These are phyloP conservation scores for Silene vulgaris DNA, from an alignment of 179 eudicot species.

Conservation along the genomic window DNA sequence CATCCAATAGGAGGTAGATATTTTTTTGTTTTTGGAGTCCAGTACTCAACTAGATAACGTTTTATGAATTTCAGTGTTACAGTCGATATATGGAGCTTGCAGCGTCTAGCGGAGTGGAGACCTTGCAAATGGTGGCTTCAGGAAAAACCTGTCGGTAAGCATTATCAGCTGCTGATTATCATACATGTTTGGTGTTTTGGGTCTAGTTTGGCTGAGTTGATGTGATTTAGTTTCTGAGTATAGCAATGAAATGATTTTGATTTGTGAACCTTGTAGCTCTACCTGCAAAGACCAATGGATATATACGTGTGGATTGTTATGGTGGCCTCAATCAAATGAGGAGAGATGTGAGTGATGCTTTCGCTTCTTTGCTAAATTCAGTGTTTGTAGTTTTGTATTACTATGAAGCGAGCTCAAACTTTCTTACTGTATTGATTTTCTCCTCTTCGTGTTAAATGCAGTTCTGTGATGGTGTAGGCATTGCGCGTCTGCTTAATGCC, in stretches of 20 bases:
- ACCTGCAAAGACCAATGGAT: constrained; percentile 72
- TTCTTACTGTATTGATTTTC: neutral
- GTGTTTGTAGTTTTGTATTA: neutral
- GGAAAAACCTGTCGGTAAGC: constrained; percentile 51
- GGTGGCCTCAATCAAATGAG: constrained; percentile 99
- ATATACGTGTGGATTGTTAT: constrained; percentile 94
- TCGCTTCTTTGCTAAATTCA: constrained; percentile 11
- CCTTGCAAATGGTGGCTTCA: constrained; percentile 93
- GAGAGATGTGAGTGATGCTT: constrained; percentile 72
- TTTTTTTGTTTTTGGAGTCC: neutral
- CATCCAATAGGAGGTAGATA: too few species aligned
- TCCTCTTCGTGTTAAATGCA: constrained; percentile 29
- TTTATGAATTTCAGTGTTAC: constrained; percentile 21
- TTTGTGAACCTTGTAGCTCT: constrained; percentile 94
- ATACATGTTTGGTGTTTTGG: constrained; percentile 9
- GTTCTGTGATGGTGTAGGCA: constrained; percentile 98
- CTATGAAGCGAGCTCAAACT: neutral
- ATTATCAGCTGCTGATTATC: neutral
- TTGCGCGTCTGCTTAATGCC: constrained; percentile 88
- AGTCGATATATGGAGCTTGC: constrained; percentile 64
- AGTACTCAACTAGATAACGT: neutral
- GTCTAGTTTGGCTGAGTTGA: neutral
- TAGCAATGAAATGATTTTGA: constrained; percentile 49
- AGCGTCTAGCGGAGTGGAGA: constrained; percentile 65
- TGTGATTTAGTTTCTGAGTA: constrained; percentile 30